Evolutionary conservation across 202 grass and related monocot genomes (phyloP).

Genomic region (Sporobolus alterniflorus): DNA sequence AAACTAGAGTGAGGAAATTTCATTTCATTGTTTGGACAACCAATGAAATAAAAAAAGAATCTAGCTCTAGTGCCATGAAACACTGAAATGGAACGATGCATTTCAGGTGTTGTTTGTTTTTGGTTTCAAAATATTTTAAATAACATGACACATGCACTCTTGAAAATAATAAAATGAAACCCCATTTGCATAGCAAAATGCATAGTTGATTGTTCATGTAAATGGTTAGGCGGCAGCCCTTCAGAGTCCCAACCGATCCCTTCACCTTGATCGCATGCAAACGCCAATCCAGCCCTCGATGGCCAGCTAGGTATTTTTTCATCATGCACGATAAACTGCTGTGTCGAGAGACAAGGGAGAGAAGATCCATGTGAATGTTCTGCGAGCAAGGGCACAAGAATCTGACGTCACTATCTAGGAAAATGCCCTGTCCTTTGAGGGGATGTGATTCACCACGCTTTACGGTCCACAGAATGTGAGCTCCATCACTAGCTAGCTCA

Average conservation of each 20-base stretch:
- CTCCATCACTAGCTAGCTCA: background rate
- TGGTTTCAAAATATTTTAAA: background rate
- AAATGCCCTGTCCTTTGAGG: background rate
- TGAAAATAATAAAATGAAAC: too few relatives aligned
- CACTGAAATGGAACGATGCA: too few relatives aligned
- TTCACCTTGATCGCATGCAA: background rate
- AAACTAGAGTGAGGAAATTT: too few relatives aligned
- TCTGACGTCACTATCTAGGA: background rate
- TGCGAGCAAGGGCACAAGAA: background rate
- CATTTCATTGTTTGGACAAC: too few relatives aligned
- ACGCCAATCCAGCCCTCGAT: background rate
- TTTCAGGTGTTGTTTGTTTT: too few relatives aligned
- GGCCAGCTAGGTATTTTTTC: background rate
- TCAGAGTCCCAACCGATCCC: background rate
- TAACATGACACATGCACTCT: too few relatives aligned
- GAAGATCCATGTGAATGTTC: slow-evolving; percentile 43
- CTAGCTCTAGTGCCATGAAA: too few relatives aligned
- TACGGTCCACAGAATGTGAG: slow-evolving; percentile 18
- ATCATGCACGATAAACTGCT: background rate
- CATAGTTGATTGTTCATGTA: background rate
- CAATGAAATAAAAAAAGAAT: too few relatives aligned
- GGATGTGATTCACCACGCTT: slow-evolving; percentile 10
- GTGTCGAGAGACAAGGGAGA: background rate
- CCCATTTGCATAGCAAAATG: background rate
- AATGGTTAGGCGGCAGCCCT: background rate